Evolutionary conservation across 139 green algal genomes (phyloP).

Genomic region (Tetradesmus obliquus): DNA sequence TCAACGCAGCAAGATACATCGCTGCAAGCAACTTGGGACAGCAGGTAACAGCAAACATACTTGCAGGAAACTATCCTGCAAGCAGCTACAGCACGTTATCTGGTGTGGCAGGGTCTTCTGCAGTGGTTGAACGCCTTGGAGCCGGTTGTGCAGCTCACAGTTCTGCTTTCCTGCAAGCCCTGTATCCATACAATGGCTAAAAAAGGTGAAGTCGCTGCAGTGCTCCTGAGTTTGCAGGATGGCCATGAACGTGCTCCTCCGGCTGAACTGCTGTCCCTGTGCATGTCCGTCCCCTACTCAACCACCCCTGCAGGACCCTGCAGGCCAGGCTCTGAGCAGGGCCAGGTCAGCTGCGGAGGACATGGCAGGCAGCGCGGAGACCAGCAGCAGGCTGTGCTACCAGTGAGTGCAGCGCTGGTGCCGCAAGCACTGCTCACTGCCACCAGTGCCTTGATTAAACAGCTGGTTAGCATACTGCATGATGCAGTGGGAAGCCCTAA

Average conservation of each 20-base stretch:
- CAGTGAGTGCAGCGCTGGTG: not conserved
- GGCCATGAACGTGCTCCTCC: no score
- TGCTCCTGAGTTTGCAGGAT: not conserved
- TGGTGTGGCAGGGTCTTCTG: no score
- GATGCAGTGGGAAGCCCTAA: no score
- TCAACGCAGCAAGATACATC: not conserved
- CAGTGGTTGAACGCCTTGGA: no score
- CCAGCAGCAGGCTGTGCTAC: not conserved
- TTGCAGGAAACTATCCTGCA: not conserved
- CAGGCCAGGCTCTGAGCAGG: not conserved
- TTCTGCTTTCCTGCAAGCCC: not conserved
- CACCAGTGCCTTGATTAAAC: no score
- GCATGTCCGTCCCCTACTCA: not conserved
- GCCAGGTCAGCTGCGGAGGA: conserved; percentile 2
- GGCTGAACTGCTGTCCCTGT: not conserved
- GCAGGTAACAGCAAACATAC: not conserved
- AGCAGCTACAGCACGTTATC: not conserved
- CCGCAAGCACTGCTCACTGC: not conserved
- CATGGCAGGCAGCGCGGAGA: not conserved
- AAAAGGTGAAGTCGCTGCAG: not conserved
- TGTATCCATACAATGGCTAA: not conserved
- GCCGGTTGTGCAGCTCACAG: no score
- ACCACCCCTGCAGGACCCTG: not conserved
- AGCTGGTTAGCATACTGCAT: not conserved
- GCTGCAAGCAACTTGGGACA: not conserved